These are phyloP conservation scores for Salvia miltiorrhiza DNA, from an alignment of 257 asterid genomes.

Conservation along the genomic window DNA sequence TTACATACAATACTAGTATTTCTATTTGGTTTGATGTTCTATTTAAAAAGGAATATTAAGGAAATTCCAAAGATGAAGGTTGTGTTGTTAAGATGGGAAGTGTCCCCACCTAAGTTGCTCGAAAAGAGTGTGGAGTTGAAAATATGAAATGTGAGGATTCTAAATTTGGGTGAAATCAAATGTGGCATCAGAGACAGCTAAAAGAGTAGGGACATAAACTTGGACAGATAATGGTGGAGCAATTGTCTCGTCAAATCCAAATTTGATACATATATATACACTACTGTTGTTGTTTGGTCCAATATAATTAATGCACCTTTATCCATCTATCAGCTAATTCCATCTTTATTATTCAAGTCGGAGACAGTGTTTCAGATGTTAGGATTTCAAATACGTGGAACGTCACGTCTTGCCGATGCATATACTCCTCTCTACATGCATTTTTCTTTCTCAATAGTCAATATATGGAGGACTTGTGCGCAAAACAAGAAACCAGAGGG, in stretches of 20 bases:
- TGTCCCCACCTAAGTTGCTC: background rate
- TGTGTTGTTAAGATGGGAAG: background rate
- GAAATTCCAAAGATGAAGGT: background rate
- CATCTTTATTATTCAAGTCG: background rate
- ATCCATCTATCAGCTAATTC: background rate
- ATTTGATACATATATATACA: background rate
- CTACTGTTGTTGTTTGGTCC: background rate
- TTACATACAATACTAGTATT: too few relatives aligned
- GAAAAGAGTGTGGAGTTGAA: background rate
- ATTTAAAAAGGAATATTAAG: too few relatives aligned
- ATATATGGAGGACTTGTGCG: too few relatives aligned
- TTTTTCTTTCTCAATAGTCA: too few relatives aligned
- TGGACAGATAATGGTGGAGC: slow-evolving; percentile 4
- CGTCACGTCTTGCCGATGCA: too few relatives aligned
- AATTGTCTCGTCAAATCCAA: background rate
- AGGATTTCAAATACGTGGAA: too few relatives aligned
- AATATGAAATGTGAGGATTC: background rate
- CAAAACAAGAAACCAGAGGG: too few relatives aligned
- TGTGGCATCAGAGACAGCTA: background rate
- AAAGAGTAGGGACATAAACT: background rate
- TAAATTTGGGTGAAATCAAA: background rate
- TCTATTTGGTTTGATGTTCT: too few relatives aligned
- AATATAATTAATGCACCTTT: background rate
- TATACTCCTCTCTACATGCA: too few relatives aligned
- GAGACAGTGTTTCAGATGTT: background rate